Conservation (phyloP, 441 rosid species). For the Aleurites moluccanus region DNA sequence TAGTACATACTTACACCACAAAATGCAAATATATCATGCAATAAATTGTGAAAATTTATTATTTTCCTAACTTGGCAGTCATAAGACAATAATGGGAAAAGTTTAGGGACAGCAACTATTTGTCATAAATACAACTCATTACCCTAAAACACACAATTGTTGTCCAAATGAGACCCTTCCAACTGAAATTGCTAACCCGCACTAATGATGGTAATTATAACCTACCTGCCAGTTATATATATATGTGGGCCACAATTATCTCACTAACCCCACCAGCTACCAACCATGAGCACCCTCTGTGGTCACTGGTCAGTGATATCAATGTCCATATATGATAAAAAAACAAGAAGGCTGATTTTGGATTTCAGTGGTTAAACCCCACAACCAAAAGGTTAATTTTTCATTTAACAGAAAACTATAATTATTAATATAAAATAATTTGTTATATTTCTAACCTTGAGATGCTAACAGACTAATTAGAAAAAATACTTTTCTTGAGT, state of each 20-base stretch:
- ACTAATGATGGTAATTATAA: neutral
- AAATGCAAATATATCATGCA: neutral
- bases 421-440: too few relatives aligned
- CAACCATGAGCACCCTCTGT: neutral
- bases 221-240: neutral
- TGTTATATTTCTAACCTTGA: too few relatives aligned
- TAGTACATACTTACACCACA: too few relatives aligned
- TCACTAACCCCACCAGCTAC: constrained; percentile 4
- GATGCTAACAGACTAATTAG: too few relatives aligned
- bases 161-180: neutral
- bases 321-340: too few relatives aligned
- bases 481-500: too few relatives aligned
- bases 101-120: neutral
- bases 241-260: neutral
- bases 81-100: neutral
- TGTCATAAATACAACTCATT: neutral
- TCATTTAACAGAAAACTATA: too few relatives aligned
- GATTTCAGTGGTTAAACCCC: too few relatives aligned
- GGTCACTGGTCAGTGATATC: too few relatives aligned
- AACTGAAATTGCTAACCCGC: neutral
- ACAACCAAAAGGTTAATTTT: too few relatives aligned
- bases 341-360: too few relatives aligned
- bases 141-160: neutral
- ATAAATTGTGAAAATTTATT: neutral
- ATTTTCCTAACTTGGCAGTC: neutral